Conservation (phyloP, 2,329 filamentous ascomycete species). For the Aspergillus fijiensis region DNA sequence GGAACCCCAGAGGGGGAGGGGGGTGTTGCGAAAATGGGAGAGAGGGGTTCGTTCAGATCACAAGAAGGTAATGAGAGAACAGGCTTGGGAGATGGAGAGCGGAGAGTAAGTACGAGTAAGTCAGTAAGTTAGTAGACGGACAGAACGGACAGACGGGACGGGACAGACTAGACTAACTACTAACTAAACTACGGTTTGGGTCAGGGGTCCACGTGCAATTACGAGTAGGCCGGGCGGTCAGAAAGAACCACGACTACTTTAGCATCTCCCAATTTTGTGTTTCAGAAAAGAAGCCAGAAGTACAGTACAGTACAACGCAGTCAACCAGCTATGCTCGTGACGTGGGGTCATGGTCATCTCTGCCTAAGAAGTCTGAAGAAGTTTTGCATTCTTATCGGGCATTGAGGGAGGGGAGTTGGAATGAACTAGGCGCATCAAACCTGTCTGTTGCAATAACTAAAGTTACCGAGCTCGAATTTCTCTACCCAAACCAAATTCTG, state of each 20-base stretch:
- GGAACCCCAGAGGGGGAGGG: conserved; percentile 17
- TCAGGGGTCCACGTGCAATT: conserved; percentile 31
- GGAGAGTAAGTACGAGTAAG: not conserved
- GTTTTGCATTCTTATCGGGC: not conserved
- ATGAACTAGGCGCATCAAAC: not conserved
- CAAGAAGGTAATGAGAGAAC: not conserved
- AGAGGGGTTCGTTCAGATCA: too few species aligned
- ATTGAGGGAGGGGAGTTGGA: not conserved
- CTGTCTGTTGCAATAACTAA: too few species aligned
- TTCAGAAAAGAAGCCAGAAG: not conserved
- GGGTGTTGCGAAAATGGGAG: conserved; percentile 8
- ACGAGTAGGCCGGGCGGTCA: conserved; percentile 13
- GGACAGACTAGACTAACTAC: not conserved
- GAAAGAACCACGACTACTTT: conserved; percentile 3
- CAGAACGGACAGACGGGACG: too few species aligned
- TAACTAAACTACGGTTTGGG: conserved; percentile 15
- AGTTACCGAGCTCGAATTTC: not conserved
- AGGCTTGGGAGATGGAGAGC: not conserved
- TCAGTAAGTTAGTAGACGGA: too few species aligned
- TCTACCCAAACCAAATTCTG: not conserved
- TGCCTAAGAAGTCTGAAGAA: not conserved
- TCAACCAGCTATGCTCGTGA: not conserved
- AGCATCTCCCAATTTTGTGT: not conserved
- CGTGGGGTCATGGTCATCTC: not conserved
- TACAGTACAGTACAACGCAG: not conserved